Evolutionary conservation across 2,329 filamentous ascomycete species (phyloP).

Genomic region (Talaromyces sp.): DNA sequence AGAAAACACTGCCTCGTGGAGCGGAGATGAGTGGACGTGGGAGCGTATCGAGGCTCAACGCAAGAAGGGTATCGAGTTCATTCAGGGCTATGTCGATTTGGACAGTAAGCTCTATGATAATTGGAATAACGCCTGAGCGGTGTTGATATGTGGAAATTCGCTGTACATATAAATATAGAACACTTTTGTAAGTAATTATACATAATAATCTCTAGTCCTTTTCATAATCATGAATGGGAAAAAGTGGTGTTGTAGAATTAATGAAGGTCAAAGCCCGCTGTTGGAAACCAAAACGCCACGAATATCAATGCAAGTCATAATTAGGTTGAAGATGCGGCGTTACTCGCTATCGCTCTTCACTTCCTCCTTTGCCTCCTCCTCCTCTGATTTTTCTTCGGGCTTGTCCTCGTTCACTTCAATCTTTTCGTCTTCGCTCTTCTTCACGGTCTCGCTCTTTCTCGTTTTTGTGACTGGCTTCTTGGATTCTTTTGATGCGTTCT

Average conservation of each 20-base stretch:
- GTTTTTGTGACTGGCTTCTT: background rate
- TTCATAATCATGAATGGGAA: background rate
- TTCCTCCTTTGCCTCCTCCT: background rate
- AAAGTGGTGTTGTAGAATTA: background rate
- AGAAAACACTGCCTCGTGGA: conserved; percentile 28
- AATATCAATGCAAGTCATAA: background rate
- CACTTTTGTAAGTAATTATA: background rate
- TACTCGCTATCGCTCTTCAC: conserved; percentile 23
- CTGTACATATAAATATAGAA: background rate
- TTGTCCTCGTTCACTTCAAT: conserved; percentile 1
- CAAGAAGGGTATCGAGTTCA: conserved; percentile 50
- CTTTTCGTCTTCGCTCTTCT: conserved; percentile 16
- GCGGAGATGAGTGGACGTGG: conserved; percentile 53
- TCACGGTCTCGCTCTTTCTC: conserved; percentile 11
- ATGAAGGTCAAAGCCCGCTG: background rate
- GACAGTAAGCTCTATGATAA: conserved; percentile 50
- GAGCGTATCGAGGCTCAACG: conserved; percentile 57
- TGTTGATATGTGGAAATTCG: background rate
- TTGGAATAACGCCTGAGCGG: conserved; percentile 23
- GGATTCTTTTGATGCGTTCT: conserved; percentile 6
- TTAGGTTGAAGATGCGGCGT: background rate
- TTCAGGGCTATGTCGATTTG: conserved; percentile 51
- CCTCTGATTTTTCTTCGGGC: conserved; percentile 9
- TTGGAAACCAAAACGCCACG: background rate
- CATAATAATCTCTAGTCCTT: background rate